Evolutionary conservation across 192 early-diverging fungal genomes (phyloP), one percentile per base, ranked within the genome.

Genomic region (Coemansia sp.): DNA sequence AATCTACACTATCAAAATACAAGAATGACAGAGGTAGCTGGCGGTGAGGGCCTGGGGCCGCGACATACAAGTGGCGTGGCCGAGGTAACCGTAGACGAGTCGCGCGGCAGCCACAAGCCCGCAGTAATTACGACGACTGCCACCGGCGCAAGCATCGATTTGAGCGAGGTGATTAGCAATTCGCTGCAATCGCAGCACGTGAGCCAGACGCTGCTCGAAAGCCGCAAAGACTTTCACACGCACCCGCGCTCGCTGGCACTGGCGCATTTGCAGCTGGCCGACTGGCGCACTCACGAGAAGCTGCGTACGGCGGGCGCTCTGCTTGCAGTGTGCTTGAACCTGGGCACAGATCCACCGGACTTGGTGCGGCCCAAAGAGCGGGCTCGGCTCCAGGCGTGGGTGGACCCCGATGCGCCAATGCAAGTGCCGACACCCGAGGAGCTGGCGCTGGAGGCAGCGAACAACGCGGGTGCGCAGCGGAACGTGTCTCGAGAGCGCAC

Each of bases 341-440:
- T 99, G 60, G 95, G 94, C n/a, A 90, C 91, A 10, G 89, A 93
- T 54, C 97, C 97, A 29, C 97, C 97, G 22, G 97, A 97, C 74
- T 67, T 94, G 24, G 88, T 93, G 55, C 92, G 91, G 56, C 93
- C 97, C 8, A 84, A 83, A 14, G 90, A 92, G 2, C 91, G 92
- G 21, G 94, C 97, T 0, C 93, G 92, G 66, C 69, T 96, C 43
- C 94, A 97, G 75, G 93, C 92, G 37, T 99, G 97, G 97, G 86
- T 95, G 5, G 95, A 99, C 67, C 97, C 97, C 0, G 88, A 86
- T 39, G 86, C 88, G 0, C 70, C 91, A 1, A 60, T 79, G 5
- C 67, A 67, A 12, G 62, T 62, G 43, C 71, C 71, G 8, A 70
- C 68, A 11, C 23, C 50, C n/a, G 61, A 63, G 12, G 61, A 54